Evolutionary conservation across 495 filamentous ascomycete genomes (phyloP).

Genomic region (Aspergillus indologenus): DNA sequence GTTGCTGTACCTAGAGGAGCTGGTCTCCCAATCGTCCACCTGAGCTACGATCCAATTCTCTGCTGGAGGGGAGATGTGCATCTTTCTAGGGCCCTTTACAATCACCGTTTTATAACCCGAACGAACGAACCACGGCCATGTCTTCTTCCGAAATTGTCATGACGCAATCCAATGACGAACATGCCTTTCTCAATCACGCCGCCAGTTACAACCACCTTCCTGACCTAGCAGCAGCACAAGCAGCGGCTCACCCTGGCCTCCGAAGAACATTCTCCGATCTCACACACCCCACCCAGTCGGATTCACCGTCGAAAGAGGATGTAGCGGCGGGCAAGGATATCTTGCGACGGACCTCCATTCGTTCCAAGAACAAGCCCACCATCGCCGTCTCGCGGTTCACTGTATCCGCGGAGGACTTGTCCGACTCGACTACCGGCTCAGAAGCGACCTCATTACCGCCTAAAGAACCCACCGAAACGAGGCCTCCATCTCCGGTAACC

Average conservation of each 20-base stretch:
- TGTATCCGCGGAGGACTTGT: constrained; percentile 37
- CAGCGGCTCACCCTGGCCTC: constrained; percentile 26
- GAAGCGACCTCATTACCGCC: constrained; percentile 17
- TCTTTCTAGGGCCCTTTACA: constrained; percentile 15
- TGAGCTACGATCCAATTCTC: constrained; percentile 22
- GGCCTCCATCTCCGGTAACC: constrained; percentile 37
- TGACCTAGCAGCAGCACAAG: constrained; percentile 23
- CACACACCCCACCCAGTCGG: constrained; percentile 31
- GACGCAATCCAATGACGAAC: constrained; percentile 27
- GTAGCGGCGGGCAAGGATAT: constrained; percentile 47
- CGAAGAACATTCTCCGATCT: constrained; percentile 46
- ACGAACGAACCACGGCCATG: constrained; percentile 30
- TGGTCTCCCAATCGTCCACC: constrained; percentile 36
- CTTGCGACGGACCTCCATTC: constrained; percentile 42
- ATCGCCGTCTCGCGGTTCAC: constrained; percentile 38
- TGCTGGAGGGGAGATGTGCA: constrained; percentile 32
- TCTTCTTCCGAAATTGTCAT: constrained; percentile 30
- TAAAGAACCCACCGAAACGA: constrained; percentile 30
- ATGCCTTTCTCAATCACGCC: constrained; percentile 31
- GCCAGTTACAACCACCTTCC: constrained; percentile 46
- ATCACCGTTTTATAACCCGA: constrained; percentile 14
- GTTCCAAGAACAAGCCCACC: constrained; percentile 37
- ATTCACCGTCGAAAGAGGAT: constrained; percentile 43
- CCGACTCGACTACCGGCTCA: constrained; percentile 19
- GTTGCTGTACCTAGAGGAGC: constrained; percentile 39